A percentile compares a stretch with the other conserved stretches of the same genome.
These are phyloP conservation scores for Adansonia madagascariensis DNA, from an alignment of 441 rosid genomes.

Conservation along the genomic window DNA sequence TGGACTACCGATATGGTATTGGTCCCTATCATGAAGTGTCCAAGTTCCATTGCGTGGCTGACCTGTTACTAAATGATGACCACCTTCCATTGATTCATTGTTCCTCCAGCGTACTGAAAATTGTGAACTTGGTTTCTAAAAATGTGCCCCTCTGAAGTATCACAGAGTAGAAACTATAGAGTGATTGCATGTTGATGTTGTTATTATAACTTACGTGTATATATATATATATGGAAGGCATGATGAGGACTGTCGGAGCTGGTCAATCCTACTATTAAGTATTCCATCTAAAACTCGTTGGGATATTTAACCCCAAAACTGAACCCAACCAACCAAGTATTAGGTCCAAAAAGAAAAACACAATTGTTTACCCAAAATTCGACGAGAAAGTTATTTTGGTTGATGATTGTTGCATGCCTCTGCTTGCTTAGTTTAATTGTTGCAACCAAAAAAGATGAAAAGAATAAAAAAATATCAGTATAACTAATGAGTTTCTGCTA, in stretches of 20 bases:
- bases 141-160: neutral
- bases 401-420: neutral
- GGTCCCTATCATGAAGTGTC: neutral
- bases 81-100: neutral
- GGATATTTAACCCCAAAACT: neutral
- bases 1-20: neutral
- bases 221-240: neutral
- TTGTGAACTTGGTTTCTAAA: neutral
- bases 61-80: neutral
- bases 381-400: neutral
- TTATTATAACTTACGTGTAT: neutral
- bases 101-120: neutral
- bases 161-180: neutral
- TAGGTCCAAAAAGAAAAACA: neutral
- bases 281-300: neutral
- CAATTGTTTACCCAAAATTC: neutral
- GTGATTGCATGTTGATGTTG: neutral
- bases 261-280: neutral
- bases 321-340: neutral
- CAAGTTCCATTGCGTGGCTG: neutral
- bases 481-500: neutral
- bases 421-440: too few species aligned
- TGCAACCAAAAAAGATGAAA: too few species aligned
- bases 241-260: neutral
- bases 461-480: neutral